Evolutionary conservation across 2,329 filamentous ascomycete species (phyloP).

Genomic region (Periconia digitata): DNA sequence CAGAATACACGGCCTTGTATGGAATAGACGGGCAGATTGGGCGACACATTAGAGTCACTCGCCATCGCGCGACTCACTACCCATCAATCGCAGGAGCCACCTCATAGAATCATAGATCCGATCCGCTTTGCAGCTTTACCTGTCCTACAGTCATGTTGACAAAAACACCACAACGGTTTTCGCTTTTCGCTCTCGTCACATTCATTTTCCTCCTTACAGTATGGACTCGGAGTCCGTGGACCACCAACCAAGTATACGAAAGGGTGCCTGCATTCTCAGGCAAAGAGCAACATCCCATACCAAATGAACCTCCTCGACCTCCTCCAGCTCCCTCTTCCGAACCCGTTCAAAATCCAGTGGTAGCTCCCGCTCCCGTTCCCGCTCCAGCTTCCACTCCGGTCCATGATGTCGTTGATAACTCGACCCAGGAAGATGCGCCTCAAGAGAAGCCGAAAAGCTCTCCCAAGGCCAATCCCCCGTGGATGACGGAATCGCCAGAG

Average conservation of each 20-base stretch:
- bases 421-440: not conserved
- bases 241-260: conserved; percentile 26
- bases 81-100: not conserved
- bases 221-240: conserved; percentile 32
- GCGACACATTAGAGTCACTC: not conserved
- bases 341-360: not conserved
- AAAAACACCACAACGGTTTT: conserved; percentile 14
- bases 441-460: not conserved
- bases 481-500: conserved; percentile 19
- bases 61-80: not conserved
- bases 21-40: not conserved
- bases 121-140: not conserved
- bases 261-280: conserved; percentile 23
- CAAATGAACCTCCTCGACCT: conserved; percentile 3
- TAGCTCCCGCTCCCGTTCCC: not conserved
- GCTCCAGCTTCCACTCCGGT: not conserved
- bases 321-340: not conserved
- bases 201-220: conserved; percentile 36
- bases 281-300: conserved; percentile 16
- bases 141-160: not conserved
- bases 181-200: conserved; percentile 37
- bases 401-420: not conserved
- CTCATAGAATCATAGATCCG: not conserved
- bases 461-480: conserved; percentile 22
- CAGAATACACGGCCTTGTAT: not conserved